A percentile compares a stretch with the other conserved stretches of the same genome.
phyloP scores from a whole-genome alignment of 495 filamentous ascomycete genomes.

The Delitschia confertaspora region DNA sequence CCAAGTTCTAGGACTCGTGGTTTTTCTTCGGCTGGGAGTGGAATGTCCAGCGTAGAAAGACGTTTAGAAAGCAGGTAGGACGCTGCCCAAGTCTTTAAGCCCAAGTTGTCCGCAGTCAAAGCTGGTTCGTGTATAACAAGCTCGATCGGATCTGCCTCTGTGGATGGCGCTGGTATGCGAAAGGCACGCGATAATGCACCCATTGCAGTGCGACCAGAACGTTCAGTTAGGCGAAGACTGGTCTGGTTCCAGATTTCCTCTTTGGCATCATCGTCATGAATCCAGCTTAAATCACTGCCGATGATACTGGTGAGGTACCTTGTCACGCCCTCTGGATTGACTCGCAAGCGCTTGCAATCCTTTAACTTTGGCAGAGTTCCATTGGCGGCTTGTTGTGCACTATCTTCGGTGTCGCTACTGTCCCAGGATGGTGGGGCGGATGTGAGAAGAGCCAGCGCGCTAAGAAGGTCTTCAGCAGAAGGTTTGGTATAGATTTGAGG shows the following conservation, averaged over 20 bases:
- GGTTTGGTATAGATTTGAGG: constrained; percentile 43
- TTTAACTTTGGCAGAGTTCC: neutral
- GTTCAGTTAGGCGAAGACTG: constrained; percentile 65
- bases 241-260: constrained; percentile 76
- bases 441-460: constrained; percentile 33
- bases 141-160: constrained; percentile 41
- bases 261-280: constrained; percentile 57
- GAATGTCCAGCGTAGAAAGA: constrained; percentile 43
- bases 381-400: neutral
- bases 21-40: constrained; percentile 15
- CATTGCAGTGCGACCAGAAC: constrained; percentile 78
- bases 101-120: constrained; percentile 76
- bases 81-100: constrained; percentile 87
- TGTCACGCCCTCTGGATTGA: constrained; percentile 34
- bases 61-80: constrained; percentile 77
- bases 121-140: constrained; percentile 76
- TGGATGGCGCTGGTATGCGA: constrained; percentile 48
- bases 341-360: constrained; percentile 7
- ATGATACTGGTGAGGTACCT: constrained; percentile 69
- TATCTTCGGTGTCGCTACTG: constrained; percentile 8
- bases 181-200: constrained; percentile 68
- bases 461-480: constrained; percentile 31
- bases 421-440: constrained; percentile 40
- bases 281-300: constrained; percentile 63
- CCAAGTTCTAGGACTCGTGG: constrained; percentile 51